Conservation (phyloP, 106 monocot genomes). For the Posidonia australis region DNA sequence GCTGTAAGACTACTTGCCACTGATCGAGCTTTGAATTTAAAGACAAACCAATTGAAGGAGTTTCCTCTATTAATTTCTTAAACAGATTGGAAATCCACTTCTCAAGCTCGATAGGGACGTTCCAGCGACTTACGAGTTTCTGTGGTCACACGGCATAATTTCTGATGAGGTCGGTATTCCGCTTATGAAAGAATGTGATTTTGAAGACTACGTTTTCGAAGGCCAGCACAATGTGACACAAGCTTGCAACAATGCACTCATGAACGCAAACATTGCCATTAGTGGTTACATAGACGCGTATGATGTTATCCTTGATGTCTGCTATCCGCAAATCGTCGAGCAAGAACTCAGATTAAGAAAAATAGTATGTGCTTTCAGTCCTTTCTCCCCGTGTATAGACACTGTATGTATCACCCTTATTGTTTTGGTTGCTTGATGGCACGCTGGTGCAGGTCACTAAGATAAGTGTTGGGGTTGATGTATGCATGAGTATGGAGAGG, state of each 20-base stretch:
- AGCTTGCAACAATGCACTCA: conserved; percentile 67
- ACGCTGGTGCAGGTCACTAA: conserved; percentile 46
- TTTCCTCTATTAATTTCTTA: too few relatives aligned
- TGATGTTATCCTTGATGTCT: conserved; percentile 91
- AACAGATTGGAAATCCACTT: conserved; percentile 92
- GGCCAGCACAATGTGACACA: conserved; percentile 52
- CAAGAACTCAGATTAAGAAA: conserved; percentile 77
- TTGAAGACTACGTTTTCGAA: conserved; percentile 61
- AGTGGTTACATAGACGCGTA: conserved; percentile 79
- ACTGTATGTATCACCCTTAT: too few relatives aligned
- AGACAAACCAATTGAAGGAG: too few relatives aligned
- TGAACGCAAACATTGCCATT: conserved; percentile 46
- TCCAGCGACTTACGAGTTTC: conserved; percentile 71
- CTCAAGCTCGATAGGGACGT: conserved; percentile 78
- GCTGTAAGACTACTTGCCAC: conserved; percentile 54
- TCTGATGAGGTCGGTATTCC: conserved; percentile 85
- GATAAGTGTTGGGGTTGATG: conserved; percentile 80
- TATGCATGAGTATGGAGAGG: conserved; percentile 85
- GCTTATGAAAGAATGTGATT: conserved; percentile 63
- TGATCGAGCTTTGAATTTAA: too few relatives aligned
- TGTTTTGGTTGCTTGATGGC: too few relatives aligned
- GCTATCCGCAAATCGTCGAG: conserved; percentile 81
- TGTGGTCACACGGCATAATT: conserved; percentile 98
- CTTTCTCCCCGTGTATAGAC: neutral
- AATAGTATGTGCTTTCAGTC: conserved; percentile 44